Base-by-base conservation (phyloP, 192 early-diverging fungal genomes). In the Paraglomus brasilianum region DNA sequence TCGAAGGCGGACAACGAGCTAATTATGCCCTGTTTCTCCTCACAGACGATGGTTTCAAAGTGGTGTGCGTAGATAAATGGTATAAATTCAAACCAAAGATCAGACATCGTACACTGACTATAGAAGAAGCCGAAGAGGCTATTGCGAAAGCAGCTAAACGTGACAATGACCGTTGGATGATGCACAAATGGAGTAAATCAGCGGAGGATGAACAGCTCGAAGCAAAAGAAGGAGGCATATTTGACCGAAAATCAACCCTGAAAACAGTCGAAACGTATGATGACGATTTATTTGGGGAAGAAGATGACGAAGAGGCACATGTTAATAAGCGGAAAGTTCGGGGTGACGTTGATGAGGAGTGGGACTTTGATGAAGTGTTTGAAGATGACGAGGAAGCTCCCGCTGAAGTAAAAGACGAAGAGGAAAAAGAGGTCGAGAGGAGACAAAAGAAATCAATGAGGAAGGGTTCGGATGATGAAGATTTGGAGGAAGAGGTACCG, bases 91-190 rank as follows among this genome's bases (percentile, higher is more conserved):
- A 80, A n/a, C 80, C 85, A 39, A 87, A 87, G 67, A 79, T 88
- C 41, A 82, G 81, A 46, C 88, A 88, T 63, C 73, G 80, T 24
- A 85, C 85, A 0, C 72, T 91, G 56, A 85, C 89, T 0, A 56
- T 87, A 36, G 90, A 93, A 50, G 89, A 93, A 78, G 91, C 90
- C 1, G 91, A 93, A 64, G 87, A 90, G 69, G 83, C 88, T 78
- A 81, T 90, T 30, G 72, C 57, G 63, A 49, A 30, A 65, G 8
- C 64, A 67, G 21, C 71, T 72, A 49, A 78, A 77, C 59, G 70
- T 66, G 50, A 74, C 45, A 78, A 59, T 62, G 77, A 70, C 69
- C 75, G 86, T 43, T 83, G 85, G 82, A 80, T 85, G 68, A 81
- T 84, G 70, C 74, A 75, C 50, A 66, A 66, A 42, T 72, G 77